Base-by-base conservation (phyloP, 164 flowering plant genomes). In the Kingdonia uniflora region DNA sequence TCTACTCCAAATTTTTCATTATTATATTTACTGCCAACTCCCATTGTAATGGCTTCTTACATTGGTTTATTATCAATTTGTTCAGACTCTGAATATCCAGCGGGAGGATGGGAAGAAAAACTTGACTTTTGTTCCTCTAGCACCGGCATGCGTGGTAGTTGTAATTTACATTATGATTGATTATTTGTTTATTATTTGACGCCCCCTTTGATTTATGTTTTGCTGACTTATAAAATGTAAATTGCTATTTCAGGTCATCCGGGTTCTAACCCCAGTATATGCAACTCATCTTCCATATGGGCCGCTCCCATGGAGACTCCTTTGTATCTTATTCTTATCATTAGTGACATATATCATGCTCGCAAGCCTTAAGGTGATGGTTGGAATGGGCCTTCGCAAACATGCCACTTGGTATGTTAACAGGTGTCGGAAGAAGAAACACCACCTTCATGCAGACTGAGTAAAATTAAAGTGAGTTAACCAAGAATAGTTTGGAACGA, bases 111-210 rank as follows among this genome's bases (percentile, higher is more conserved):
- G 60, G 55, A 81, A 71, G 73, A 84, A 67, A 45, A 75, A 46
- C 48, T 79, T 92, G 26, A 81, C 87, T 23, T 92, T 92, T 60
- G 70, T 92, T 61, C 99, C 99, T 42, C 35, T 88, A 58, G 99
- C 96, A 24, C 95, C 96, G 20, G 99, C 99, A 54, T 88, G 91
- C 65, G 95, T 88, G 87, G 99, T 91, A 80, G 62, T 84, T 33
- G 20, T 45, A 22, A 8, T 8, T 29, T 29, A 3, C 4, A 3
- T 29, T 8, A 29, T 29, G 35, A 29, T 8, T 29, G 6, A 29
- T 29, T 8, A 4, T 29, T 29, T 29, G 35, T 29, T 29, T 29
- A 3, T 29, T 29, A 29, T 29, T 29, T 29, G 35, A 29, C 6
- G 35, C 35, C 35, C 8, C 4, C 35, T 29, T 29, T 29, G 35